phyloP scores from a whole-genome alignment of 306 rosid genomes.

The Gastrolobium bilobum region DNA sequence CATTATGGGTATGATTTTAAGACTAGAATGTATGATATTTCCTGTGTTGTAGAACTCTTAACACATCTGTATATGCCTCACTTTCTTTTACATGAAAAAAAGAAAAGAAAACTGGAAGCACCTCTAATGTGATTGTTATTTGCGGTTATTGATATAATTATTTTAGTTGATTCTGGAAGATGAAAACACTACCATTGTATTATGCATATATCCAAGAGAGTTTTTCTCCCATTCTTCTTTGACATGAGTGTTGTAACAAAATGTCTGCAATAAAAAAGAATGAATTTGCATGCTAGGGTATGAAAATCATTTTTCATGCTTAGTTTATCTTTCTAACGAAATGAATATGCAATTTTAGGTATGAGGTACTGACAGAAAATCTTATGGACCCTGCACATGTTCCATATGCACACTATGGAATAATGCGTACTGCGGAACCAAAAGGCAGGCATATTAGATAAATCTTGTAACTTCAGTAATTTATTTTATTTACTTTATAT shows the following conservation, averaged over 20 bases:
- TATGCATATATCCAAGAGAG: not conserved
- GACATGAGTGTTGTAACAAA: conserved; percentile 1
- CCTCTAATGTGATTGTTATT: conserved; percentile 4
- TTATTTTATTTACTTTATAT: conserved; percentile 27
- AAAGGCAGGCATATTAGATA: conserved; percentile 63
- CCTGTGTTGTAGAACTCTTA: not conserved
- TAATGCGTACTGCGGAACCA: conserved; percentile 62
- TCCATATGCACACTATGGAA: conserved; percentile 83
- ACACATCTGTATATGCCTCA: not conserved
- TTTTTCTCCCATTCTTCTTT: not conserved
- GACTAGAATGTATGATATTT: conserved; percentile 32
- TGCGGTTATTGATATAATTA: conserved; percentile 17
- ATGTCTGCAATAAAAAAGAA: not conserved
- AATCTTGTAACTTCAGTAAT: conserved; percentile 16
- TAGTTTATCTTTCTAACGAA: conserved; percentile 33
- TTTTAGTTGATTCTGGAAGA: not conserved
- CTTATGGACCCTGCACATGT: conserved; percentile 96
- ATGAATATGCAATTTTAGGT: conserved; percentile 64
- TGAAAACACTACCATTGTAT: conserved; percentile 26
- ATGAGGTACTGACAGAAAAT: conserved; percentile 89
- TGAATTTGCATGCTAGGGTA: not conserved
- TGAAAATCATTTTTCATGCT: not conserved
- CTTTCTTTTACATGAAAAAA: conserved; percentile 1
- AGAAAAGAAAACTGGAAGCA: not conserved
- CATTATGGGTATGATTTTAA: conserved; percentile 72